Percentiles rank a stretch among this genome's conserved stretches.
Evolutionary conservation across 495 filamentous ascomycete species (phyloP).

Genomic region (Neurospora discreta): DNA sequence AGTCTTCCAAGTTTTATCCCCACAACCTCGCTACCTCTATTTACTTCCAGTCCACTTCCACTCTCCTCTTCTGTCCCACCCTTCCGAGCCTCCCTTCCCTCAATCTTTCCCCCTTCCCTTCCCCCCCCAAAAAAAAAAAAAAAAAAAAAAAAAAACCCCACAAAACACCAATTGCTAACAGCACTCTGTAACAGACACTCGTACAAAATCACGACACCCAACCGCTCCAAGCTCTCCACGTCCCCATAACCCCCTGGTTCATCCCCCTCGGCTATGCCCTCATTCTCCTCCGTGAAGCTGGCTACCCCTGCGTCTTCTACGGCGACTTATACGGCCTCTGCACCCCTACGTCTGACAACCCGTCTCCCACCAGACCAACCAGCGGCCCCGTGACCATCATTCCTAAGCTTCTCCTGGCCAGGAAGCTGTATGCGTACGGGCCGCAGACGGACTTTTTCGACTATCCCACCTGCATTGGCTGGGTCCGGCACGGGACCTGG

Average conservation of each 20-base stretch:
- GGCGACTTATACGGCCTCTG: conserved; percentile 65
- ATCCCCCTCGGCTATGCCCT: conserved; percentile 49
- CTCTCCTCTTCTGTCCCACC: neutral
- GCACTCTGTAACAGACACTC: conserved; percentile 20
- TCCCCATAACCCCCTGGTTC: conserved; percentile 43
- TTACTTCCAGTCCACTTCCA: neutral
- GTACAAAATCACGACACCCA: conserved; percentile 50
- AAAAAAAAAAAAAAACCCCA: too few species aligned
- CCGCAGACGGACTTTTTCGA: conserved; percentile 60
- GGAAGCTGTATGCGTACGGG: conserved; percentile 61
- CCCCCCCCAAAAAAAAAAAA: too few species aligned
- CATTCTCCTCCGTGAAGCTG: conserved; percentile 53
- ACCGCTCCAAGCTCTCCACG: conserved; percentile 47
- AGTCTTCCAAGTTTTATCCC: too few species aligned
- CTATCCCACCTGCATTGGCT: conserved; percentile 56
- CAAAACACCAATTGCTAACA: neutral
- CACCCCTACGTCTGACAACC: conserved; percentile 22
- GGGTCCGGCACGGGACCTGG: conserved; percentile 50
- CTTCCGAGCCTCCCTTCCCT: too few species aligned
- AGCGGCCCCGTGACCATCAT: conserved; percentile 40
- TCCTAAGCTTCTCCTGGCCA: conserved; percentile 48
- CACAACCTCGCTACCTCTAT: too few species aligned
- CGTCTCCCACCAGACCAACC: conserved; percentile 38
- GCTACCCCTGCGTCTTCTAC: conserved; percentile 64
- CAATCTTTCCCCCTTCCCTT: neutral